A percentile compares a stretch with the other conserved stretches of the same genome.
Conservation (phyloP, 805 yeast genomes). For the Candida maltosa region DNA sequence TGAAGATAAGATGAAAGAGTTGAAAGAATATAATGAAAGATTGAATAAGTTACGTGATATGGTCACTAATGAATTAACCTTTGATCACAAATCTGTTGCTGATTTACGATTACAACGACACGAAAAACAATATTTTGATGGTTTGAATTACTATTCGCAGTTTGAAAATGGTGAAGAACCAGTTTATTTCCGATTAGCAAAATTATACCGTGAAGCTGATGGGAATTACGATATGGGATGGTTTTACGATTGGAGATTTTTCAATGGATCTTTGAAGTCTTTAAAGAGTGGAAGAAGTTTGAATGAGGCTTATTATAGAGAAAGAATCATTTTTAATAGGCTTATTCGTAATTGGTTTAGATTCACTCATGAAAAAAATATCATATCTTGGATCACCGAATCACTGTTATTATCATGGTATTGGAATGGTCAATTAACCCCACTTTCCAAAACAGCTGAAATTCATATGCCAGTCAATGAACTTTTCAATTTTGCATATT, state of each 20-base stretch:
- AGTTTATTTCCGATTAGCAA: conserved; percentile 34
- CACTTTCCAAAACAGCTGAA: conserved; percentile 30
- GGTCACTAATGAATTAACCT: conserved; percentile 10
- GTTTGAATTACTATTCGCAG: conserved; percentile 15
- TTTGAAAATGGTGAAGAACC: conserved; percentile 23
- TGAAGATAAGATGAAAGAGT: no score
- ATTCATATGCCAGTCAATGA: conserved; percentile 30
- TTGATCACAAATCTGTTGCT: conserved; percentile 9
- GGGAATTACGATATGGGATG: conserved; percentile 42
- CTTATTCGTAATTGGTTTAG: conserved; percentile 25
- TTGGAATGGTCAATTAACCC: conserved; percentile 31
- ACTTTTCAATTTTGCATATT: conserved; percentile 21
- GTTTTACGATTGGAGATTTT: conserved; percentile 59
- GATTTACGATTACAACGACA: conserved; percentile 12
- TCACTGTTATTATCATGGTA: conserved; percentile 30
- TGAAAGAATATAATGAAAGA: conserved; percentile 17
- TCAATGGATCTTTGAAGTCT: conserved; percentile 51
- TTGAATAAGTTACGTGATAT: conserved; percentile 10
- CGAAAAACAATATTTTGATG: conserved; percentile 18
- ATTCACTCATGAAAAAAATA: conserved; percentile 26
- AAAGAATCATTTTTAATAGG: conserved; percentile 16
- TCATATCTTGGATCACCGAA: conserved; percentile 30
- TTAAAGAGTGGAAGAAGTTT: conserved; percentile 25
- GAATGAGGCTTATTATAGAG: conserved; percentile 18
- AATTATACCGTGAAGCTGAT: conserved; percentile 15